Evolutionary conservation across 2,329 filamentous ascomycete species (phyloP).

Genomic region (Gyromitra esculenta): DNA sequence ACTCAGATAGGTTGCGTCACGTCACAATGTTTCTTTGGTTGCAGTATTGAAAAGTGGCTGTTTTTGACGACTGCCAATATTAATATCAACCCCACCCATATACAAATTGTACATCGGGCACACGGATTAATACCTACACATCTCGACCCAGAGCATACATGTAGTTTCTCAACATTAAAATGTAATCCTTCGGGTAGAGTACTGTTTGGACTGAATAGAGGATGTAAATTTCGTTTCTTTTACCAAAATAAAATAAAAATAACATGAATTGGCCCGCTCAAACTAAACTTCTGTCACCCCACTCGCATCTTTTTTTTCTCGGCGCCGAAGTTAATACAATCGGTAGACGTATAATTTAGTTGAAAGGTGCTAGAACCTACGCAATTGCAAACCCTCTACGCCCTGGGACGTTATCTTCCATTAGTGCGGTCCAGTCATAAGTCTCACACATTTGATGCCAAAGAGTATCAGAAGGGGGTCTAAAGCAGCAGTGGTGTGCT

Average conservation of each 20-base stretch:
- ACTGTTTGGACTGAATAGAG: slow-evolving; percentile 3
- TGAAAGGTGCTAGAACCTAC: background rate
- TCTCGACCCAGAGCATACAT: background rate
- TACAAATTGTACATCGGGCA: background rate
- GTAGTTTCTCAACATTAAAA: slow-evolving; percentile 17
- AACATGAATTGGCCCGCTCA: slow-evolving; percentile 14
- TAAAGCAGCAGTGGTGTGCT: background rate
- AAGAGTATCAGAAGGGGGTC: slow-evolving; percentile 29
- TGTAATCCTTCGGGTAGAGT: background rate
- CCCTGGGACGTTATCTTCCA: slow-evolving; percentile 18
- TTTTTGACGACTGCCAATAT: too few species aligned
- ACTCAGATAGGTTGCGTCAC: too few species aligned
- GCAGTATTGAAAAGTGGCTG: too few species aligned
- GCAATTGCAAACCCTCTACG: slow-evolving; percentile 16
- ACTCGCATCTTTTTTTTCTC: slow-evolving; percentile 21
- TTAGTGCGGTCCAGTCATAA: slow-evolving; percentile 23
- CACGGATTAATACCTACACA: background rate
- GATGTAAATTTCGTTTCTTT: slow-evolving; percentile 4
- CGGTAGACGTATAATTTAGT: background rate
- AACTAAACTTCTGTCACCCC: slow-evolving; percentile 25
- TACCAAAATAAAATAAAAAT: slow-evolving; percentile 11
- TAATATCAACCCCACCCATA: too few species aligned
- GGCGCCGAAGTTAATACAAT: background rate
- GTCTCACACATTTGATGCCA: slow-evolving; percentile 29
- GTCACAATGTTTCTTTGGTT: too few species aligned